A percentile compares a stretch with the other conserved stretches of the same genome.
Evolutionary conservation across 345 rosid species (phyloP).

Genomic region (Hypericum androsaemum): DNA sequence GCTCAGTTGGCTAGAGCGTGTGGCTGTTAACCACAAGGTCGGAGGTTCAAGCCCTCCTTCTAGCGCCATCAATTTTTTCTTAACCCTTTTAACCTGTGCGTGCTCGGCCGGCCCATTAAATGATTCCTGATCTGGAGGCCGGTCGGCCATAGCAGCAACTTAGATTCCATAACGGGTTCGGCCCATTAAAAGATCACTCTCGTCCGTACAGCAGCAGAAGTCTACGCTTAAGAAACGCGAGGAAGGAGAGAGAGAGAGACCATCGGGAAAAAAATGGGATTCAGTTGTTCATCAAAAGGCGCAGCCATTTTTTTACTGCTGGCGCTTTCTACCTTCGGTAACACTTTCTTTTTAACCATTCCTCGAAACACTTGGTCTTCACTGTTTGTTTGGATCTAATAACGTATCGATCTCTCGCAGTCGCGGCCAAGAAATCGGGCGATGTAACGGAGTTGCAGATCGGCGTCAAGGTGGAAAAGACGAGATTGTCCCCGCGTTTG

Average conservation of each 20-base stretch:
- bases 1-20: constrained; percentile 61
- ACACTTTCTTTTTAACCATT: not conserved
- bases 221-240: too few relatives aligned
- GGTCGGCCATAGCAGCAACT: too few relatives aligned
- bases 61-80: not conserved
- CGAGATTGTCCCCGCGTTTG: not conserved
- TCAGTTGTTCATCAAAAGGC: constrained; percentile 21
- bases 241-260: too few relatives aligned
- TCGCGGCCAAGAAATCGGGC: constrained; percentile 49
- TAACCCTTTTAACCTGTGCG: too few relatives aligned
- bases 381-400: not conserved
- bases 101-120: too few relatives aligned
- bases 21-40: constrained; percentile 72
- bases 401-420: constrained; percentile 20
- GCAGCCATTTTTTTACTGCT: constrained; percentile 24
- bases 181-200: too few relatives aligned
- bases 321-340: constrained; percentile 28
- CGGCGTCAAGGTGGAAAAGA: constrained; percentile 64
- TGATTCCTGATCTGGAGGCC: too few relatives aligned
- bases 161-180: too few relatives aligned
- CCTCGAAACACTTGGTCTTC: constrained; percentile 5
- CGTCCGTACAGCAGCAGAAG: too few relatives aligned
- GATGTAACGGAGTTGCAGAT: constrained; percentile 88
- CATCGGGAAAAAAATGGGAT: constrained; percentile 13
- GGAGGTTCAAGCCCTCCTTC: constrained; percentile 60